These are phyloP conservation scores for Sporothrix globosa DNA, from an alignment of 2,329 filamentous ascomycete genomes.

Conservation along the genomic window DNA sequence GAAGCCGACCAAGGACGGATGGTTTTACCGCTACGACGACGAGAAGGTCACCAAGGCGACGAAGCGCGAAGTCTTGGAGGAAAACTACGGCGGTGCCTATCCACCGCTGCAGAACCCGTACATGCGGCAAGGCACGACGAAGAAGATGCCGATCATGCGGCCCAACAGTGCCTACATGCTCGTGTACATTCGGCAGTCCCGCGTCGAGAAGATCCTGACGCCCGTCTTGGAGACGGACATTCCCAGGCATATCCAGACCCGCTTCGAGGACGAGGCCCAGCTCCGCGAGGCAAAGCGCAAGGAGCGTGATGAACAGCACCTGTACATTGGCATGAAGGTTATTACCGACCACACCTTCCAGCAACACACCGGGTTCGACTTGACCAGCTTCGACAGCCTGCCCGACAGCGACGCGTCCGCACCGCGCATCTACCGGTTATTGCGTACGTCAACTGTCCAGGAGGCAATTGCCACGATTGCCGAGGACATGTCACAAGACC, in stretches of 20 bases:
- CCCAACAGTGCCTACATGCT: conserved; percentile 96
- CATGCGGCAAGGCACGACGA: conserved; percentile 53
- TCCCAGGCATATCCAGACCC: conserved; percentile 76
- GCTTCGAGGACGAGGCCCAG: conserved; percentile 61
- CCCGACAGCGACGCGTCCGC: conserved; percentile 63
- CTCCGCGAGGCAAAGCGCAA: conserved; percentile 76
- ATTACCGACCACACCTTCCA: conserved; percentile 82
- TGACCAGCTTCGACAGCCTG: conserved; percentile 69
- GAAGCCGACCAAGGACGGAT: conserved; percentile 88
- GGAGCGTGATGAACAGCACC: conserved; percentile 90
- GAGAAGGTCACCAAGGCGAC: conserved; percentile 96
- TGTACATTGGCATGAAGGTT: conserved; percentile 84
- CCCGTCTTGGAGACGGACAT: conserved; percentile 77
- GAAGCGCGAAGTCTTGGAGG: conserved; percentile 86
- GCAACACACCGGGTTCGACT: conserved; percentile 79
- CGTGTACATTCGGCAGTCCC: conserved; percentile 90
- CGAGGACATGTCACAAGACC: conserved; percentile 67
- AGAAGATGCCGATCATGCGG: conserved; percentile 62
- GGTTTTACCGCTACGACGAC: conserved; percentile 97
- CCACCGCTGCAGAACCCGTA: conserved; percentile 49
- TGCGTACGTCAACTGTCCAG: conserved; percentile 73
- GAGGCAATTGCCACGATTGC: conserved; percentile 75
- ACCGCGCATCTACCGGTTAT: conserved; percentile 71
- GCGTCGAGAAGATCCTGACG: conserved; percentile 79
- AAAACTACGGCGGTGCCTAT: conserved; percentile 95